phyloP scores from a whole-genome alignment of 106 monocot species.

The Phalaenopsis aphrodite region DNA sequence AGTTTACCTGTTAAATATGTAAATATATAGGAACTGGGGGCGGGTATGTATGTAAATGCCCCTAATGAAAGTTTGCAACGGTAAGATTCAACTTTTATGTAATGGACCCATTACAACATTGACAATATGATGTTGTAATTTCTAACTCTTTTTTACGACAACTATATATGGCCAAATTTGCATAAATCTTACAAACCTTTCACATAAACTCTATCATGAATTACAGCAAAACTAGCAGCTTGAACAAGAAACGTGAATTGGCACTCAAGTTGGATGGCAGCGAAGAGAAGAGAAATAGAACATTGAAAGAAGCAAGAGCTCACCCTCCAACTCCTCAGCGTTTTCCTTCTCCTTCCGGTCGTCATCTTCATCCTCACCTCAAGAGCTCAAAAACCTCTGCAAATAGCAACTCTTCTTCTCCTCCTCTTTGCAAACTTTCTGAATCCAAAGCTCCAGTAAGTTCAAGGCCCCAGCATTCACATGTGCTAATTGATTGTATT shows the following conservation, averaged over 20 bases:
- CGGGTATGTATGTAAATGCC: too few relatives aligned
- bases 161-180: too few relatives aligned
- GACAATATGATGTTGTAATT: too few relatives aligned
- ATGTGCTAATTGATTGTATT: not conserved
- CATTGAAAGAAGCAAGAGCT: conserved; percentile 61
- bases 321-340: conserved; percentile 82
- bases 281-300: conserved; percentile 8
- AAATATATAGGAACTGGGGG: too few relatives aligned
- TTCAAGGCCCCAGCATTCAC: not conserved
- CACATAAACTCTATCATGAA: not conserved
- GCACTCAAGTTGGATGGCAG: conserved; percentile 8
- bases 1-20: too few relatives aligned
- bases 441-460: conserved; percentile 25
- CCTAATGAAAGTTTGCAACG: too few relatives aligned
- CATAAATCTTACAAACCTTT: not conserved
- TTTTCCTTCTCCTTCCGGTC: conserved; percentile 60
- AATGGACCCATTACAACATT: too few relatives aligned
- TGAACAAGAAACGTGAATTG: conserved; percentile 13
- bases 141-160: too few relatives aligned
- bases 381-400: conserved; percentile 19
- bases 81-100: too few relatives aligned
- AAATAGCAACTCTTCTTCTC: conserved; percentile 25
- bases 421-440: conserved; percentile 37
- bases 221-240: not conserved
- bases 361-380: conserved; percentile 1